A percentile compares a stretch with the other conserved stretches of the same genome.
Evolutionary conservation across 768 basidiomycete genomes (phyloP).

Genomic region (Leucogyrophana mollusca): DNA sequence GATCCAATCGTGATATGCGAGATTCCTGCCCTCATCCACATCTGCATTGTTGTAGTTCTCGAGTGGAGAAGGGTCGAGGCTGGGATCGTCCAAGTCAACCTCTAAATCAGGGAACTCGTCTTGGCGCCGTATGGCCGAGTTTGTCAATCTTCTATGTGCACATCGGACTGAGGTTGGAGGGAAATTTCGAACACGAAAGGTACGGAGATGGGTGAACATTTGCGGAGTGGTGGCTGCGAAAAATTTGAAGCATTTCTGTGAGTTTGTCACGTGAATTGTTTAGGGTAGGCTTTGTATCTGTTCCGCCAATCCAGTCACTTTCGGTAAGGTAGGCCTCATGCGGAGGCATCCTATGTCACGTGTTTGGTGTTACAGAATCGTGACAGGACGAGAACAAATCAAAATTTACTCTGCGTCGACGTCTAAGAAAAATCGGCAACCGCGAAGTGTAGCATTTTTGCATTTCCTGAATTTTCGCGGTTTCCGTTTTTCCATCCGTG

Average conservation of each 20-base stretch:
- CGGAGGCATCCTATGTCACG: neutral
- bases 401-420: neutral
- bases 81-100: neutral
- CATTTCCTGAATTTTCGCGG: neutral
- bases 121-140: slow-evolving; percentile 17
- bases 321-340: neutral
- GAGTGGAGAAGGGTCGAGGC: neutral
- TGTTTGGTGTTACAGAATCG: neutral
- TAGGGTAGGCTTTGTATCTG: slow-evolving; percentile 14
- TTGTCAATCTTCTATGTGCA: slow-evolving; percentile 17
- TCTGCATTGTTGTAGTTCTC: neutral
- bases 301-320: no score
- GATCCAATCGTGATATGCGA: slow-evolving; percentile 9
- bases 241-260: slow-evolving; percentile 15
- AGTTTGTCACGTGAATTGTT: slow-evolving; percentile 20
- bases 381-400: neutral
- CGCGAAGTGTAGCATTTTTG: neutral
- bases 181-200: slow-evolving; percentile 7
- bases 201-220: slow-evolving; percentile 22
- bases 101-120: neutral
- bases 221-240: slow-evolving; percentile 3
- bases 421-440: neutral
- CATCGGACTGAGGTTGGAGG: slow-evolving; percentile 10
- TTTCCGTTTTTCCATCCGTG: neutral
- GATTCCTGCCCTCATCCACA: neutral